Conservation (phyloP, 2,329 filamentous ascomycete species). For the Capronia americana region DNA sequence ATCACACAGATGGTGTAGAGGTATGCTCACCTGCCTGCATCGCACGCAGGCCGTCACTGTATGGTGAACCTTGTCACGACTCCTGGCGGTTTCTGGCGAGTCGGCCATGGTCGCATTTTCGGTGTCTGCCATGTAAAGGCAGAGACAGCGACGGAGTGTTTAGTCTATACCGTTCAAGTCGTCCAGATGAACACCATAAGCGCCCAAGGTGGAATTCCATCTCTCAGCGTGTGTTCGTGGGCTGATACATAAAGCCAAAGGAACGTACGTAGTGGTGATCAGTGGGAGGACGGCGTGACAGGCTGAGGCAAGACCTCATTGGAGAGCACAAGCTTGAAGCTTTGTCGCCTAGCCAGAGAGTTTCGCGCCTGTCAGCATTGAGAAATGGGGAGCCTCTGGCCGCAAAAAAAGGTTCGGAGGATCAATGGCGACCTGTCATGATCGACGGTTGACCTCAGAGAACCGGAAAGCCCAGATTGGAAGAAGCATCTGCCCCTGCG, state of each 20-base stretch:
- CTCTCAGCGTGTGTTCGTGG: conserved; percentile 20
- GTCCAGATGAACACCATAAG: conserved; percentile 1
- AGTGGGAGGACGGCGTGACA: conserved; percentile 10
- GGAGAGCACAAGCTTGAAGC: conserved; percentile 1
- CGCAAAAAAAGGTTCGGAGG: neutral
- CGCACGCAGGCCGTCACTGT: conserved; percentile 58
- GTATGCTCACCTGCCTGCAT: conserved; percentile 53
- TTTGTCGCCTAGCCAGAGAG: conserved; percentile 12
- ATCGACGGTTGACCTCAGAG: conserved; percentile 1
- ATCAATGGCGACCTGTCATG: conserved; percentile 6
- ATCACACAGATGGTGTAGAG: neutral
- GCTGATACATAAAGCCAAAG: conserved; percentile 12
- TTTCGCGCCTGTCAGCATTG: conserved; percentile 19
- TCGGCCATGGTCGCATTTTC: conserved; percentile 35
- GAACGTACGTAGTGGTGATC: conserved; percentile 9
- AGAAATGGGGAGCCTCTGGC: neutral
- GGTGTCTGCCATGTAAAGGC: conserved; percentile 28
- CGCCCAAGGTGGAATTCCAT: conserved; percentile 12
- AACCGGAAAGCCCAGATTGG: neutral
- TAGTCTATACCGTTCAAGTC: neutral
- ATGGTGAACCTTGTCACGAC: conserved; percentile 43
- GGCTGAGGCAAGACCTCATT: conserved; percentile 19
- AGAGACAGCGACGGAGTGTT: neutral
- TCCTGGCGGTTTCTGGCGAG: conserved; percentile 25
- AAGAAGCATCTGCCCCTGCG: conserved; percentile 7